Conservation (phyloP, 2,329 filamentous ascomycete genomes). For the Nemania sp. region DNA sequence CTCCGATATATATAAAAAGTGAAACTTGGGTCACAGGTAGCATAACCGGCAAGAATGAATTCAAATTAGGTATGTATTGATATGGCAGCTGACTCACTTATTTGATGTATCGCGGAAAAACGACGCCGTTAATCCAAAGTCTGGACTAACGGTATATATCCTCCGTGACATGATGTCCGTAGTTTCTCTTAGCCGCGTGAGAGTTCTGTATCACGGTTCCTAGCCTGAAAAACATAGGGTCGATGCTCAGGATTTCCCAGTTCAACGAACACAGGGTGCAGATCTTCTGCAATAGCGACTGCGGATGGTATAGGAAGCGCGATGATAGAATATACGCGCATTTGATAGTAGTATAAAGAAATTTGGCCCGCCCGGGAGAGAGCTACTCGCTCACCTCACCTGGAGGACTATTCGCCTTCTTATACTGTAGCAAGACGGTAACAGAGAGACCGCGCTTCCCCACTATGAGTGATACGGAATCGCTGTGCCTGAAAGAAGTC, state of each 20-base stretch:
- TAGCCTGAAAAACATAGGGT: neutral
- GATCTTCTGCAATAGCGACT: conserved; percentile 6
- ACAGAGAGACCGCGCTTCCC: neutral
- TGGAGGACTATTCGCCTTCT: neutral
- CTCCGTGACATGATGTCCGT: no score
- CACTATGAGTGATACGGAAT: neutral
- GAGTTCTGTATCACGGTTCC: conserved; percentile 4
- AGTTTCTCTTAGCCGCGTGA: neutral
- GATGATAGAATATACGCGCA: neutral
- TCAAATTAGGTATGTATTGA: neutral
- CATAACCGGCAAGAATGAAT: neutral
- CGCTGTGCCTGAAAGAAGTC: neutral
- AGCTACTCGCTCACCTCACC: neutral
- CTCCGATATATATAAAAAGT: neutral
- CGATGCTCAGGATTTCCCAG: neutral
- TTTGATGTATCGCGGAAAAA: no score
- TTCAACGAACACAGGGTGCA: conserved; percentile 26
- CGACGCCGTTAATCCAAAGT: no score
- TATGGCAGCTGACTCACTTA: neutral
- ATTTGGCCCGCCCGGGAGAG: neutral
- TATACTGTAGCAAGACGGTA: neutral
- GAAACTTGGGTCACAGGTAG: neutral
- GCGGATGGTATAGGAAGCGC: neutral
- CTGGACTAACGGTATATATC: no score
- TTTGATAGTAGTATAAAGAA: neutral